Base-by-base conservation (phyloP, 2,329 filamentous ascomycete genomes). In the Akanthomyces dipterigenus region DNA sequence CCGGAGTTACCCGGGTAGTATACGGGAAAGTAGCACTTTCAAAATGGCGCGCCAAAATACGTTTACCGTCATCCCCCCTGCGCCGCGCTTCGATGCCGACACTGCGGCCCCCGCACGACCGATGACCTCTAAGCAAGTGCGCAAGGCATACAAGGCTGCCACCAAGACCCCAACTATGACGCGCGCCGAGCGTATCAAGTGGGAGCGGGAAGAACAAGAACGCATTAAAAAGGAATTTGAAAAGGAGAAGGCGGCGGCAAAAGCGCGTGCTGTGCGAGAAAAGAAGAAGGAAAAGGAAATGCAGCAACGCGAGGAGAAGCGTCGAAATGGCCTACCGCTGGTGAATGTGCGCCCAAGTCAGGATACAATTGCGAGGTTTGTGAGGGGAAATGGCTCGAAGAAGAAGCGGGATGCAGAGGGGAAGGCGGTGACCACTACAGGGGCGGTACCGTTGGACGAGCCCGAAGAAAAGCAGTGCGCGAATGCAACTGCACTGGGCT, bases 331-430 rank as follows among this genome's bases (percentile, higher is more conserved):
- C 0, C 61, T 83, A 62, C 84, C 84, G 16, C 71, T 85, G 5
- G 75, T 82, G n/a, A 76, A 75, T 14, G 80, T 83, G 5, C 76
- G 78, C 40, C 79, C 83, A 0, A 86, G 83, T 38, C 84, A 87
- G 68, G 80, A 80, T 46, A 83, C 80, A 0, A 83, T 87, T 64
- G 75, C 82, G 20, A 69, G 77, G 40, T 87, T 87, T 62, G 71
- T 83, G 8, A 71, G 74, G 40, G 72, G 74, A 0, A 70, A 73
- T n/a, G 70, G 70, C 1, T 65, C 65, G 3, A 61, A 62, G 1
- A 73, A 65, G 58, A 75, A 74, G 66, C 70, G 70, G 6, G 71
- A 70, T 3, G 57, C 43, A 26, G 63, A 64, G 4, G 60, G 67
- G 24, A 12, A 43, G 64, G 50, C 63, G 60, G 42, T 64, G 14